phyloP scores from a whole-genome alignment of 371 early-diverging fungal species.

The Syncephalastrum sp. region DNA sequence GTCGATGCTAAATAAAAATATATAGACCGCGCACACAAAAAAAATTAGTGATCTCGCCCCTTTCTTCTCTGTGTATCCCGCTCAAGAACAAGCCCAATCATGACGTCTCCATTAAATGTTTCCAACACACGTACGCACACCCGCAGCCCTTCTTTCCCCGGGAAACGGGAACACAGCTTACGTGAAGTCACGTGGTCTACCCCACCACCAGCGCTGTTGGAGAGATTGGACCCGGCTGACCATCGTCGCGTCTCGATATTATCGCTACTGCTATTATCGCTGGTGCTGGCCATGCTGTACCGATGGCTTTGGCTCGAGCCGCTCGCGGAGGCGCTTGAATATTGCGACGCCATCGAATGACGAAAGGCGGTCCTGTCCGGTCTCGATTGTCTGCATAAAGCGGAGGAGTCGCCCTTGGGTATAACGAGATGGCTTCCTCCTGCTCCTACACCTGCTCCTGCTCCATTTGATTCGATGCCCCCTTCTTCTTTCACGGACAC shows the following conservation, averaged over 20 bases:
- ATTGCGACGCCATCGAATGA: constrained; percentile 36
- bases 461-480: neutral
- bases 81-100: constrained; percentile 14
- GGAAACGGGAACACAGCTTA: constrained; percentile 14
- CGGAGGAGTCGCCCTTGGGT: constrained; percentile 12
- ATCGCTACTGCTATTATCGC: constrained; percentile 17
- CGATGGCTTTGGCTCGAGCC: constrained; percentile 30
- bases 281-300: constrained; percentile 26
- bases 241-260: constrained; percentile 19
- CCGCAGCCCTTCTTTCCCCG: no score
- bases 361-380: constrained; percentile 23
- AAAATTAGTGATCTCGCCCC: constrained; percentile 7
- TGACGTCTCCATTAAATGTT: neutral
- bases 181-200: constrained; percentile 24
- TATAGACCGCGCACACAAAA: constrained; percentile 4
- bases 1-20: constrained; percentile 14
- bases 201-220: neutral
- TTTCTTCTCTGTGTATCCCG: constrained; percentile 11
- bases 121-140: no score
- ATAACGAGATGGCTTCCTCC: neutral
- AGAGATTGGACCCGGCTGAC: constrained; percentile 20
- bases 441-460: constrained; percentile 2
- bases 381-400: constrained; percentile 6
- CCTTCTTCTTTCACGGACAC: constrained; percentile 9
- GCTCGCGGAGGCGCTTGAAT: constrained; percentile 28